A percentile compares a stretch with the other conserved stretches of the same genome.
These are phyloP conservation scores for Monilinia fructigena DNA, from an alignment of 2,329 filamentous ascomycete genomes.

Conservation along the genomic window DNA sequence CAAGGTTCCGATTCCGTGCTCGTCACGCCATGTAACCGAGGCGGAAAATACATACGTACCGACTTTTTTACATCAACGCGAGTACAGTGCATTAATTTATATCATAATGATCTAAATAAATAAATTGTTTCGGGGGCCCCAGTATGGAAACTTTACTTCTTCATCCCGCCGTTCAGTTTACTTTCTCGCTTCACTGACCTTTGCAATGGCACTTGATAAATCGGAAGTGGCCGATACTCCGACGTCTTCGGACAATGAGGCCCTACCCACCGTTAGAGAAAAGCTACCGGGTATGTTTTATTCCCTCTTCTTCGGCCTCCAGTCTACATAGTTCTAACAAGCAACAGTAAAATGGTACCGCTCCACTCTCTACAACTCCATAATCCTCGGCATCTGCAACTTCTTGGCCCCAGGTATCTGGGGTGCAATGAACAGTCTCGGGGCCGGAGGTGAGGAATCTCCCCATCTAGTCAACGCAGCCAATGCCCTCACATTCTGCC, in stretches of 20 bases:
- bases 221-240: constrained; percentile 16
- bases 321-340: neutral
- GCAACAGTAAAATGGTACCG: constrained; percentile 59
- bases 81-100: constrained; percentile 6
- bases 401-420: constrained; percentile 70
- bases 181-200: neutral
- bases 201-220: constrained; percentile 19
- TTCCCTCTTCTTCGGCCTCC: neutral
- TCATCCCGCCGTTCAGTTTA: neutral
- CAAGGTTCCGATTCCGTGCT: constrained; percentile 22
- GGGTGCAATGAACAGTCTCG: constrained; percentile 71
- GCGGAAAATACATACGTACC: neutral
- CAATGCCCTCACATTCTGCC: constrained; percentile 68
- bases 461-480: constrained; percentile 66
- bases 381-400: constrained; percentile 69
- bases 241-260: constrained; percentile 30
- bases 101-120: neutral
- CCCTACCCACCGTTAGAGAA: constrained; percentile 23
- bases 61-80: neutral
- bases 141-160: neutral
- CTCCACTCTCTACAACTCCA: constrained; percentile 70
- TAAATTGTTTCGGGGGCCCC: neutral
- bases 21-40: constrained; percentile 18
- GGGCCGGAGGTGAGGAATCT: constrained; percentile 63
- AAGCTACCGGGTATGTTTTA: constrained; percentile 27